Conservation (phyloP, 2,329 filamentous ascomycete species). For the Paecilomyces sp. region DNA sequence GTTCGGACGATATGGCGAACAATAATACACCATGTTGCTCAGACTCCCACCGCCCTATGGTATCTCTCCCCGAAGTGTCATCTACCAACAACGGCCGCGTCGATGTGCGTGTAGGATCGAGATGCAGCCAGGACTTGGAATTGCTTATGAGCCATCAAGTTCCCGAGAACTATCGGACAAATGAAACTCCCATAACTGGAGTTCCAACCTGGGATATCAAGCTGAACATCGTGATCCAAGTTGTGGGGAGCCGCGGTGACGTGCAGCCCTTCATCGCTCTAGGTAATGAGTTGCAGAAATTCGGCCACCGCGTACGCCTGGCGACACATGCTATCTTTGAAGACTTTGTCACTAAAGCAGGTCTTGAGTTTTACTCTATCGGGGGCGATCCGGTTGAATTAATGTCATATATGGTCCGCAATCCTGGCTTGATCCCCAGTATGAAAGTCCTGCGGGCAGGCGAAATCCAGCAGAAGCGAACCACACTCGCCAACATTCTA, state of each 20-base stretch:
- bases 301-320: constrained; percentile 50
- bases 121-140: no score
- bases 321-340: constrained; percentile 37
- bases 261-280: constrained; percentile 56
- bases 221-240: constrained; percentile 49
- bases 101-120: no score
- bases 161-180: no score
- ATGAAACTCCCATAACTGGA: no score
- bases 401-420: constrained; percentile 48
- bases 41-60: no score
- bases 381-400: constrained; percentile 48
- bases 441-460: neutral
- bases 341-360: constrained; percentile 10
- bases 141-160: no score
- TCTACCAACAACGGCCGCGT: no score
- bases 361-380: constrained; percentile 51
- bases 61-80: no score
- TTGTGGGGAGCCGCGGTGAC: constrained; percentile 27
- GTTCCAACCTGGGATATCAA: no score
- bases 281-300: constrained; percentile 42
- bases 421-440: constrained; percentile 35
- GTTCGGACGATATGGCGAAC: no score
- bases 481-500: constrained; percentile 60
- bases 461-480: neutral
- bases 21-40: no score